These are phyloP conservation scores for Triticum dicoccoides DNA, from an alignment of 176 grass and related monocot genomes.

Conservation along the genomic window DNA sequence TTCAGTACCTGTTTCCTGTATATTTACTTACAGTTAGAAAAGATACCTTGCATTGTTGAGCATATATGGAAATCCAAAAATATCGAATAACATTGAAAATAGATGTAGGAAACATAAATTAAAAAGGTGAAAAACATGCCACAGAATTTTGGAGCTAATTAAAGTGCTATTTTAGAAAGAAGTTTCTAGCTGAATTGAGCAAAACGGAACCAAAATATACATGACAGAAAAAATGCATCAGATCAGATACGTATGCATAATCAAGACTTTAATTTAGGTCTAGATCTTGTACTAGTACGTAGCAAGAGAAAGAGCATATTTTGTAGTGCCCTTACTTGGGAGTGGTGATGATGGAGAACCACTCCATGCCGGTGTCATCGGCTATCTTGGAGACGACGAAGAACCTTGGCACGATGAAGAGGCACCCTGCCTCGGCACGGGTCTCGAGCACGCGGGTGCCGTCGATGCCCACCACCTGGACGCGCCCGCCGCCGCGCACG, in stretches of 20 bases:
- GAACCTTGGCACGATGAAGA: constrained; percentile 70
- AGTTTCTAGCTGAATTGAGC: no score
- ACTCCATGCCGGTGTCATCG: constrained; percentile 54
- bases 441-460: constrained; percentile 52
- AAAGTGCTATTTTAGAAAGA: no score
- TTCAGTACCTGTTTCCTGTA: no score
- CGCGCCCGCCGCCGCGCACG: constrained; percentile 44
- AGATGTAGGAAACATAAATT: no score
- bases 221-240: no score
- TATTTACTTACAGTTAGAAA: no score
- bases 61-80: not conserved
- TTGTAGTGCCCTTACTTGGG: constrained; percentile 31
- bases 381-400: constrained; percentile 71
- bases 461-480: constrained; percentile 54
- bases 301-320: not conserved
- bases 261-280: not conserved
- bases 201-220: no score
- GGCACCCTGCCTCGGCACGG: constrained; percentile 22
- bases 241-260: no score
- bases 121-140: no score
- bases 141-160: no score
- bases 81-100: not conserved
- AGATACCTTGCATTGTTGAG: no score
- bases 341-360: constrained; percentile 75
- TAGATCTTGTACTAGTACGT: not conserved